Base-by-base conservation (phyloP, 164 flowering plant genomes). In the Annona cherimola region DNA sequence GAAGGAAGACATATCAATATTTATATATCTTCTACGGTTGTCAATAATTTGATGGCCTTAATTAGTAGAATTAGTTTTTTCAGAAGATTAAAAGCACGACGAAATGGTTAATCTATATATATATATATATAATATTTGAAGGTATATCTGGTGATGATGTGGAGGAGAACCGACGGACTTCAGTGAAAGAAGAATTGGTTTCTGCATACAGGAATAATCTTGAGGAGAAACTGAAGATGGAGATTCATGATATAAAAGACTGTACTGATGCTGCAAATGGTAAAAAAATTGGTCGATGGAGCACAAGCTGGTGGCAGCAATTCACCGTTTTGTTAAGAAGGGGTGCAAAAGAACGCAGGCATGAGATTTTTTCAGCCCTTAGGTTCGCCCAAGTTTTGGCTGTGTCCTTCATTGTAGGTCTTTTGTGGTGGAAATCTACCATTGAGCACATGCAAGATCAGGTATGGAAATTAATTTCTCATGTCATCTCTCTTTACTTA, bases 261-360 rank as follows among this genome's bases (percentile, higher is more conserved):
- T 57, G 72, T 41, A 66, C 72, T 16, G 74, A 4, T 55, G 69
- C 40, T 26, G 46, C 1, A 3, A 59, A 70, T 5, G 55, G 8
- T 12, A 46, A 26, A 26, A 12, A 42, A 39, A 55, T 59, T 39
- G 62, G 60, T 66, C 77, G 84, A 74, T 91, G 97, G 97, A 77
- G 70, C 18, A 61, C 69, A 18, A 71, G 54, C n/a, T 76, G 78
- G 75, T 68, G 66, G 59, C 50, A 72, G 14, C 78, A 76, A 35
- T 76, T 76, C 75, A 45, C 40, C n/a, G 59, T 76, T 4, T 5
- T 76, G 43, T 42, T 76, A 5, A 39, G 62, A 5, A 71, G 78
- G 64, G 75, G 71, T 35, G 19, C 72, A 35, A 76, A 68, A 67
- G 75, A 76, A 63, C 61, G 72, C 50, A 67, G 45, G 57, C 74